Evolutionary conservation across 2,329 filamentous ascomycete genomes (phyloP).

Genomic region (Coniochaeta sp.): DNA sequence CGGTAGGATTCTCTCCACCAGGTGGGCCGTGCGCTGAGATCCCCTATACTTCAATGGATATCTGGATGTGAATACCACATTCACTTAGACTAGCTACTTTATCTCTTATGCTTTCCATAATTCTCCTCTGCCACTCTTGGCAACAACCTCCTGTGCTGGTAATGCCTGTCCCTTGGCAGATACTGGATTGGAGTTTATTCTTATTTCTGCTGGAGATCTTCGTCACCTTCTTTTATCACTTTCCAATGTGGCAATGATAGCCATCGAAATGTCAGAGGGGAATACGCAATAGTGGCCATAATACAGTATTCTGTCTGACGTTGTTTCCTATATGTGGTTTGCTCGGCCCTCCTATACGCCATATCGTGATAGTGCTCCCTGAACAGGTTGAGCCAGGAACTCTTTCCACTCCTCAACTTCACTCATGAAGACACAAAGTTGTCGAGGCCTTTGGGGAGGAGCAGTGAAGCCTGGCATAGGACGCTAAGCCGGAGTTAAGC

Average conservation of each 20-base stretch:
- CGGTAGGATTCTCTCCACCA: not conserved
- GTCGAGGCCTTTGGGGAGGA: not conserved
- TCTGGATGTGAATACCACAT: not conserved
- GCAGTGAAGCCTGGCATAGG: not conserved
- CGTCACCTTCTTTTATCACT: no score
- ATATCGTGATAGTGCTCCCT: not conserved
- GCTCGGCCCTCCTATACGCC: not conserved
- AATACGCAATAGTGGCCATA: not conserved
- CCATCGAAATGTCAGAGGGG: not conserved
- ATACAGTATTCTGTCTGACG: not conserved
- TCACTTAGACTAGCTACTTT: not conserved
- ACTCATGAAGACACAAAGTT: not conserved
- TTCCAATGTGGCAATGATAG: not conserved
- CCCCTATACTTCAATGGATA: not conserved
- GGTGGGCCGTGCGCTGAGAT: not conserved
- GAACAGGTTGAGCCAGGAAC: not conserved
- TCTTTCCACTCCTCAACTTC: not conserved
- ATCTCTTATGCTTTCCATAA: not conserved
- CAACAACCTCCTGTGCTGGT: not conserved
- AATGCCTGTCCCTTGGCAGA: no score
- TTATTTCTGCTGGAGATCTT: no score
- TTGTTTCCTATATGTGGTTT: not conserved
- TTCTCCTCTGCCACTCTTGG: not conserved
- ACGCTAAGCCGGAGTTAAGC: not conserved
- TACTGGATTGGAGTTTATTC: no score